Conservation (phyloP, 2,329 filamentous ascomycete species). For the Pseudocercospora eumusae region DNA sequence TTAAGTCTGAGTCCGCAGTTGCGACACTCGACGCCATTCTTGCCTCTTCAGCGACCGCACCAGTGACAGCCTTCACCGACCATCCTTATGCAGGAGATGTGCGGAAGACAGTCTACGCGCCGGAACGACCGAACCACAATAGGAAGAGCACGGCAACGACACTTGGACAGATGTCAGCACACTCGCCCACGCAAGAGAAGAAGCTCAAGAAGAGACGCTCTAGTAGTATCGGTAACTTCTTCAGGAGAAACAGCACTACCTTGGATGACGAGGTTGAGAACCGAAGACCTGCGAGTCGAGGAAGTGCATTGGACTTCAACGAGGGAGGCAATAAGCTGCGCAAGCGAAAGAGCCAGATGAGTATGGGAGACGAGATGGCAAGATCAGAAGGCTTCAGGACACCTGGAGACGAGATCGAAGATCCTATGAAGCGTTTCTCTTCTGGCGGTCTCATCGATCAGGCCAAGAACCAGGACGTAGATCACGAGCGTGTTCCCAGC, state of each 20-base stretch:
- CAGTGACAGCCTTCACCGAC: conserved; percentile 88
- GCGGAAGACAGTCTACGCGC: conserved; percentile 72
- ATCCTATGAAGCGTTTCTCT: conserved; percentile 19
- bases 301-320: conserved; percentile 37
- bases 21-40: conserved; percentile 88
- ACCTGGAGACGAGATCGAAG: conserved; percentile 26
- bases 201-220: conserved; percentile 32
- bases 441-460: conserved; percentile 30
- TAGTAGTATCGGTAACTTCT: conserved; percentile 37
- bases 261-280: conserved; percentile 43
- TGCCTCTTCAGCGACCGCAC: conserved; percentile 82
- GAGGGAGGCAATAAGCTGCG: conserved; percentile 39
- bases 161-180: conserved; percentile 9
- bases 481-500: conserved; percentile 33
- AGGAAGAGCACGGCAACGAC: conserved; percentile 26
- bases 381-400: conserved; percentile 16
- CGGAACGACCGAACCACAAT: conserved; percentile 26
- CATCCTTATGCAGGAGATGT: conserved; percentile 78
- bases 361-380: conserved; percentile 33
- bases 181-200: conserved; percentile 13
- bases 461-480: conserved; percentile 37
- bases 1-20: conserved; percentile 77
- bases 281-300: conserved; percentile 28
- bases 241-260: conserved; percentile 36
- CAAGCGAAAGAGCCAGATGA: conserved; percentile 41